Conservation (phyloP, 345 rosid species). For the Eucalyptus dawsonii region DNA sequence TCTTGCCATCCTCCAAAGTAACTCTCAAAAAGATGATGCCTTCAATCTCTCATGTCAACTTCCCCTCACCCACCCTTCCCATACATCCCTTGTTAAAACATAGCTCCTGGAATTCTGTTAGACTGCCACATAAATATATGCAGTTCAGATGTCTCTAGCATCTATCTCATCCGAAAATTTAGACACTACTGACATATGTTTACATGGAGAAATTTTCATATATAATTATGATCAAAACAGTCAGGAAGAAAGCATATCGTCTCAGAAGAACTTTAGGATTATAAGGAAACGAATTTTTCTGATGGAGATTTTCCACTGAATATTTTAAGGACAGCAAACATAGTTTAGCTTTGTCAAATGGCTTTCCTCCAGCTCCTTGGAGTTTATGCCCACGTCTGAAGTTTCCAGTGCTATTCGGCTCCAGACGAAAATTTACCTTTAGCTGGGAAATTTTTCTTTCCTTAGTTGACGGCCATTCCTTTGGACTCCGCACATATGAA, state of each 20-base stretch:
- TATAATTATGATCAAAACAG: background rate
- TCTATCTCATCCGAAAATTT: background rate
- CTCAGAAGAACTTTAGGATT: constrained; percentile 68
- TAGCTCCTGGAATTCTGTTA: background rate
- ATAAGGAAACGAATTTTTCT: constrained; percentile 62
- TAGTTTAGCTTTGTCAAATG: constrained; percentile 35
- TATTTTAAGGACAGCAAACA: constrained; percentile 72
- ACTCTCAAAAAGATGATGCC: background rate
- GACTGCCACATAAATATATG: background rate
- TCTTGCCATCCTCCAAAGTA: background rate
- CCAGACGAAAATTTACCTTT: background rate
- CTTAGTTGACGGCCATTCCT: constrained; percentile 20
- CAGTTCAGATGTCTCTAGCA: background rate
- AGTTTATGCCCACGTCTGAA: background rate
- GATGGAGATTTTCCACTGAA: constrained; percentile 50
- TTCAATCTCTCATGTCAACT: background rate
- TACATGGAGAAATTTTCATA: background rate
- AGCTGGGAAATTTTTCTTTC: constrained; percentile 20
- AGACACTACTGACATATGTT: background rate
- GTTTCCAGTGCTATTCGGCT: background rate
- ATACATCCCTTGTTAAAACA: background rate
- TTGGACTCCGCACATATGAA: constrained; percentile 7
- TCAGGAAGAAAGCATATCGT: constrained; percentile 27
- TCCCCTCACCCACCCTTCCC: background rate
- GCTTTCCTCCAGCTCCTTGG: constrained; percentile 1